Evolutionary conservation across 129 eudicot genomes (phyloP), one percentile per base, ranked within the genome.

Genomic region (Pulicaria dysenterica): DNA sequence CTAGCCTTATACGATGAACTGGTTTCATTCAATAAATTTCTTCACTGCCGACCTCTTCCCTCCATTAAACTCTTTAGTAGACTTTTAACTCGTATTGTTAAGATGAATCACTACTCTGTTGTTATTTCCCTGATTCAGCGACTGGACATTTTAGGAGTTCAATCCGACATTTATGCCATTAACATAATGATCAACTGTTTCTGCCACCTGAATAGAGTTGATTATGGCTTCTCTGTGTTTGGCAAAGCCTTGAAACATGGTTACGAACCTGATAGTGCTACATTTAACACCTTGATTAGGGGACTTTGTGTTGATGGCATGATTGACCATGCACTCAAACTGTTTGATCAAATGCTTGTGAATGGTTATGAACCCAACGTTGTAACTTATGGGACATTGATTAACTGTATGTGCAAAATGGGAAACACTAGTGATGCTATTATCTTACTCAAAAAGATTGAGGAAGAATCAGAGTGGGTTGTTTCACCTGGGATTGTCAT

Each of bases 371-470:
- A 40, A 9, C 70, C 63, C 3, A 69, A 69, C 5, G 63, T 4
- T 24, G 48, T 77, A 13, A 77, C 70, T 14, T 77, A 77, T 7
- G 81, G 81, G 46, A 59, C 75, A 1, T 47, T 77, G 75, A 53
- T 59, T 4, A 42, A 77, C 3, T 70, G 83, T 6, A 53, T 72
- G 78, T 79, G 83, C 39, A 79, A 79, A 79, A 9, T 46, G 62
- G 74, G 83, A 2, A 41, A 64, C 0, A 15, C 8, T 46, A 34
- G 15, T 58, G 83, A 64, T 15, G 83, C 83, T 10, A 31, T 79
- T 17, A 17, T 9, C 14, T 46, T 79, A 38, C 53, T 79, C 7
- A 24, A n/a, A 40, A 73, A 55, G 39, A 41, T 59, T 8, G 69
- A 58, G 5, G 40, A 6, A 68, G 81, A 48, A 13, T 68, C 24